Evolutionary conservation across 768 basidiomycete species (phyloP), one percentile per base, ranked within the genome.

Genomic region (Phaffia tasmanica): DNA sequence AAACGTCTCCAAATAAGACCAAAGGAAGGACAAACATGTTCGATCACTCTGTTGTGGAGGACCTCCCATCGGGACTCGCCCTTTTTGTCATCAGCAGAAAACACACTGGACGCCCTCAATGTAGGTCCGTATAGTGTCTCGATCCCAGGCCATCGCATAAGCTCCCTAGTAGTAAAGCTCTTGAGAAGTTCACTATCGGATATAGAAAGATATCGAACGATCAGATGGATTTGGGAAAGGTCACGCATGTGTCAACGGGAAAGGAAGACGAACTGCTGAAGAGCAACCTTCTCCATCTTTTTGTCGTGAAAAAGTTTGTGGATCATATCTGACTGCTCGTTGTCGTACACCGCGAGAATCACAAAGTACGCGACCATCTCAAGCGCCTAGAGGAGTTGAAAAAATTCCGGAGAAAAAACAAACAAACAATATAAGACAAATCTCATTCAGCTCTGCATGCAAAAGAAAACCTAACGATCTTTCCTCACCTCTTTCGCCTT

Each of bases 141-240:
- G 60, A 98, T 92, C 46, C 90, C 89, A 1, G 94, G 90, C 95
- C 95, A 99, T 71, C 93, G 80, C 88, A 95, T 93, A 62, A 98
- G 81, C 73, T 97, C 92, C 62, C 84, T 84, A 0, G 91, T 95
- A 51, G 85, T 85, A 75, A 98, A 97, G 70, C 87, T 91, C 79
- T 95, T 95, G 54, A 92, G 72, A 60, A 49, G 53, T 27, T 35
- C 30, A 19, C 46, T 47, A 35, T 9, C 35, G 30, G 35, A 46
- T 35, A 16, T 23, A 50, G 29, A 62, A 58, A 46, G 19, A 16
- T 50, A 25, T 8, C 55, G 57, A 32, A 25, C n/a, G 8, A n/a
- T 19, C 16, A 19, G 23, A 8, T n/a, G 19, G 21, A 4, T 25
- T 9, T 32, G 0, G 11, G 30, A 46, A n/a, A 62, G 18, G 35